phyloP scores from a whole-genome alignment of 768 basidiomycete genomes.

The Chlorophyllum brunneum region DNA sequence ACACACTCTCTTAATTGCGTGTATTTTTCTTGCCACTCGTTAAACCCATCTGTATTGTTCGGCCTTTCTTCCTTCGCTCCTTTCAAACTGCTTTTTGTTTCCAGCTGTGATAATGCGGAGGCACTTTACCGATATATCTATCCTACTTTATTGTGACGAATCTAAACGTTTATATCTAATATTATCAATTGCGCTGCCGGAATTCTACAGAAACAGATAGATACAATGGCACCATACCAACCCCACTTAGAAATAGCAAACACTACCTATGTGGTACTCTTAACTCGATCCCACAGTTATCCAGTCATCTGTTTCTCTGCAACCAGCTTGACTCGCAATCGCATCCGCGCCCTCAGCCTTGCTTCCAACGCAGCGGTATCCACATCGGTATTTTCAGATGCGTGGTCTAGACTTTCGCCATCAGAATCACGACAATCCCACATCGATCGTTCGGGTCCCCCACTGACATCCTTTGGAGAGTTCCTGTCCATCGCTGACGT shows the following conservation, averaged over 20 bases:
- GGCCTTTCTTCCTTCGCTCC: conserved; percentile 5
- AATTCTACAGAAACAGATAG: not conserved
- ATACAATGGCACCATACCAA: not conserved
- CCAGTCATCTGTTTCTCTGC: conserved; percentile 31
- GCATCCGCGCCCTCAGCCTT: conserved; percentile 44
- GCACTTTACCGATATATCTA: conserved; percentile 8
- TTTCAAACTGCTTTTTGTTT: conserved; percentile 2
- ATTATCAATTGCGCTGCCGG: not conserved
- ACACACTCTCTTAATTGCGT: conserved; percentile 1
- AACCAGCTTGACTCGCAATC: conserved; percentile 43
- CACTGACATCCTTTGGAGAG: conserved; percentile 13
- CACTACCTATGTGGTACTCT: conserved; percentile 21
- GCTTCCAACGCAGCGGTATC: conserved; percentile 34
- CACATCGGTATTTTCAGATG: conserved; percentile 15
- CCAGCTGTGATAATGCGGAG: conserved; percentile 12
- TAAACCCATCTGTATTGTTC: conserved; percentile 7
- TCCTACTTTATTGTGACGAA: conserved; percentile 6
- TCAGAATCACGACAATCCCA: conserved; percentile 10
- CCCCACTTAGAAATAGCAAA: not conserved
- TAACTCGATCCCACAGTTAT: not conserved
- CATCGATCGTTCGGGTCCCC: conserved; percentile 8
- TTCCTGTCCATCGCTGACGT: conserved; percentile 16
- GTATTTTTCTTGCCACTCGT: conserved; percentile 7
- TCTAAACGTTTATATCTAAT: conserved; percentile 11
- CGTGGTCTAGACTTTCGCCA: conserved; percentile 15